phyloP scores from a whole-genome alignment of 768 basidiomycete genomes.

The Tulasnella sp. region DNA sequence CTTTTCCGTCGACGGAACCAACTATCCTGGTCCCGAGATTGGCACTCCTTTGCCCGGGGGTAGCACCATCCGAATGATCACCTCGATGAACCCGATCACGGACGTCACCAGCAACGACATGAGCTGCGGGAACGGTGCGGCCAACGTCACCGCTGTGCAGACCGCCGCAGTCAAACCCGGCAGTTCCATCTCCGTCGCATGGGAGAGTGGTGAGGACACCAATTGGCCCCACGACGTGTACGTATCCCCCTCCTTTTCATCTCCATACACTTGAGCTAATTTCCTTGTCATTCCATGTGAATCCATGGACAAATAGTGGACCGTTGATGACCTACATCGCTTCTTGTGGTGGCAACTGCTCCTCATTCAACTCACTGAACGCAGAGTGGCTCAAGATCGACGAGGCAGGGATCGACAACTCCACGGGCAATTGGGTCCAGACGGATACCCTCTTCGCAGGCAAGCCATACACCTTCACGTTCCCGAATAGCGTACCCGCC shows the following conservation, averaged over 20 bases:
- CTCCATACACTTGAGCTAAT: too few species aligned
- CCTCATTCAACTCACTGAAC: constrained; percentile 43
- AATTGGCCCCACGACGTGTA: constrained; percentile 23
- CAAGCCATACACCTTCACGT: constrained; percentile 21
- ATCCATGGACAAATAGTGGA: constrained; percentile 37
- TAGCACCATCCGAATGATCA: constrained; percentile 36
- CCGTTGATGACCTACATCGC: constrained; percentile 70
- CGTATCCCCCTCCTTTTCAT: constrained; percentile 13
- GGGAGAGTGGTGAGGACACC: constrained; percentile 37
- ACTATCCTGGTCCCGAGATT: constrained; percentile 35
- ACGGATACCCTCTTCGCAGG: constrained; percentile 29
- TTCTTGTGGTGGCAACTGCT: constrained; percentile 45
- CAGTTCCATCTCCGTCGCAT: constrained; percentile 40
- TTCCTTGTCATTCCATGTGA: not conserved
- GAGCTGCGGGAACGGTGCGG: constrained; percentile 52
- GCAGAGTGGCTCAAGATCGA: constrained; percentile 70
- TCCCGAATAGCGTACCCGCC: constrained; percentile 38
- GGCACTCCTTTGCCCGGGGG: constrained; percentile 24
- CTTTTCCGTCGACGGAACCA: constrained; percentile 35
- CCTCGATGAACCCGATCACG: constrained; percentile 38
- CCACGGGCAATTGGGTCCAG: constrained; percentile 39
- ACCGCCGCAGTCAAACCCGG: constrained; percentile 37
- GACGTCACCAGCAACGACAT: constrained; percentile 44
- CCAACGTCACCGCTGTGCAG: constrained; percentile 40
- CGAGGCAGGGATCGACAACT: constrained; percentile 30